Base-by-base conservation (phyloP, 352 stramenopile species). In the Phytophthora citricola region DNA sequence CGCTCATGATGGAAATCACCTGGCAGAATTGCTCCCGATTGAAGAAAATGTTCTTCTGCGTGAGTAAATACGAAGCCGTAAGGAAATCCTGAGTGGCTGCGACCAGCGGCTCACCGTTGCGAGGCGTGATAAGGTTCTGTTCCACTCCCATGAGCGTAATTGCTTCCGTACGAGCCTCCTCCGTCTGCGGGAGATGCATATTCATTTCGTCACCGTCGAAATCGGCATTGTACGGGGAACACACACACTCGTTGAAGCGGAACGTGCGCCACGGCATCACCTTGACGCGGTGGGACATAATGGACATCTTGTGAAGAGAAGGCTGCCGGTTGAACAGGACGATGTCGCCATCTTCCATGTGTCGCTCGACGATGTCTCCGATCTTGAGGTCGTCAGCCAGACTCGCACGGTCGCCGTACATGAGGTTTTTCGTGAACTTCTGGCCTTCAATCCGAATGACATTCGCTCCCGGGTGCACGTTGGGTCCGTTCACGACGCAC, bases 121-220 rank as follows among this genome's bases (percentile, higher is more conserved):
- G 90, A 6, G 98, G 97, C 17, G 98, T 99, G 29, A 99, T 98
- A 38, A 99, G 69, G 73, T 99, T 99, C 58, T 99, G 81, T 61
- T 98, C 90, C 39, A 99, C 97, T n/a, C 92, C 93, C 97, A 99
- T 99, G 7, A 99, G 81, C 50, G 94, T 89, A 58, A 93, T 93
- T 0, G 98, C 98, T 73, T 99, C 98, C 5, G 97, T 93, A 32
- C 97, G 87, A 17, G 98, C 98, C 64, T 99, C 98, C 67, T 99
- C 97, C 1, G 97, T 99, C 79, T 99, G 98, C 22, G 98, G 98
- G 20, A 99, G 74, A 72, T 97, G 91, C 90, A 99, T 98, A 78
- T 99, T 99, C 97, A 99, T 99, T 73, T 99, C 98, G 66, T 99
- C 97, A 58, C 98, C 98, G 78, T 99, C 97, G 70, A 99, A 99